Conservation (phyloP, 176 grass and related monocot species). For the Chloris gayana region DNA sequence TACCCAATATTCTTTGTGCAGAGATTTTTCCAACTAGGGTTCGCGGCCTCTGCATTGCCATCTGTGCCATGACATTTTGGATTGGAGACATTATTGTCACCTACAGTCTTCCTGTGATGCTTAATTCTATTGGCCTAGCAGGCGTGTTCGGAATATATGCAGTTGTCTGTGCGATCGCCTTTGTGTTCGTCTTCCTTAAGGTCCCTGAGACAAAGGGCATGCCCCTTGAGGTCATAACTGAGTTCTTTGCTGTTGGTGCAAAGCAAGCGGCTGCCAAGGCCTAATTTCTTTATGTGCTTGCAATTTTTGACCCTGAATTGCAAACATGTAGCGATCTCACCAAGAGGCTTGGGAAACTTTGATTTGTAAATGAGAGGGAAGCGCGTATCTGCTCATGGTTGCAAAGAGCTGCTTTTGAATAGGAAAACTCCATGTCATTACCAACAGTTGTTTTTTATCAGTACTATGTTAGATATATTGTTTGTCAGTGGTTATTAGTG, state of each 20-base stretch:
- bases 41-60: conserved; percentile 82
- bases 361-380: conserved; percentile 35
- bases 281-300: conserved; percentile 37
- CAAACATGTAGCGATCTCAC: not conserved
- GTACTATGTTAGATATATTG: conserved; percentile 26
- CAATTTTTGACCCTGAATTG: conserved; percentile 20
- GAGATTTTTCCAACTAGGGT: conserved; percentile 63
- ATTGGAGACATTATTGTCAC: conserved; percentile 77
- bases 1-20: conserved; percentile 81
- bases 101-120: conserved; percentile 84
- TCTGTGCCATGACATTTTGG: conserved; percentile 84
- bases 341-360: not conserved
- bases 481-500: conserved; percentile 28
- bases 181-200: conserved; percentile 83
- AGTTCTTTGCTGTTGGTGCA: conserved; percentile 77
- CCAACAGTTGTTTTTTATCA: conserved; percentile 17
- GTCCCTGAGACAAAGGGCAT: conserved; percentile 93
- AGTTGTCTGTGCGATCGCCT: conserved; percentile 63
- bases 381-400: conserved; percentile 1
- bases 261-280: conserved; percentile 47
- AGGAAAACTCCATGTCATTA: not conserved
- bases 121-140: conserved; percentile 80
- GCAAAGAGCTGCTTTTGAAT: conserved; percentile 29
- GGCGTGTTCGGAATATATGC: conserved; percentile 83
- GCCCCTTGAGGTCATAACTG: conserved; percentile 90